A percentile compares a stretch with the other conserved stretches of the same genome.
Evolutionary conservation across 2,329 filamentous ascomycete genomes (phyloP).

Genomic region (Bipolaris victoriae): DNA sequence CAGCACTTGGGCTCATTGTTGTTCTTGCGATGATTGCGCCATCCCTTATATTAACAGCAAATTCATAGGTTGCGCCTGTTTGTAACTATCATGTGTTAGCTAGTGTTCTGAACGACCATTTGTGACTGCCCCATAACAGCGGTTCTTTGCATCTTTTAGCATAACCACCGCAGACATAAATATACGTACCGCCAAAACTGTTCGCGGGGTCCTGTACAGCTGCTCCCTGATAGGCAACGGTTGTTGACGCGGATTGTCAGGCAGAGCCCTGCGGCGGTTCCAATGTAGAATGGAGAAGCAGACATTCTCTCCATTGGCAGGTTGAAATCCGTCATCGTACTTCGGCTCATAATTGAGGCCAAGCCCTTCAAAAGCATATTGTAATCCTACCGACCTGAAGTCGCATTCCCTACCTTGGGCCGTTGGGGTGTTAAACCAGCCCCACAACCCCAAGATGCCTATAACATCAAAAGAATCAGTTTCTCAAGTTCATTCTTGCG

Average conservation of each 20-base stretch:
- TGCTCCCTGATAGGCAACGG: too few species aligned
- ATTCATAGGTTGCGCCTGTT: slow-evolving; percentile 24
- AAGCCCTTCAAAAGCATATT: slow-evolving; percentile 11
- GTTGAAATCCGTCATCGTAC: slow-evolving; percentile 5
- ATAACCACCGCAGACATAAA: background rate
- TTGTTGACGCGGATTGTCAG: too few species aligned
- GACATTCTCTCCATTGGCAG: slow-evolving; percentile 13
- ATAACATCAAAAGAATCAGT: background rate
- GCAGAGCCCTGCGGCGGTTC: background rate
- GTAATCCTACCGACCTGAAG: slow-evolving; percentile 9
- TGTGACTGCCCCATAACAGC: background rate
- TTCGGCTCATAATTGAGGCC: slow-evolving; percentile 14
- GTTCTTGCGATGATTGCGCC: slow-evolving; percentile 21
- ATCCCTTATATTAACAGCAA: slow-evolving; percentile 20
- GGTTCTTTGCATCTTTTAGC: background rate
- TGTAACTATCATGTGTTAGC: slow-evolving; percentile 10
- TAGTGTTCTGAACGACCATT: background rate
- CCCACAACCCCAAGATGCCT: slow-evolving; percentile 21
- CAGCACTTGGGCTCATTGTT: slow-evolving; percentile 15
- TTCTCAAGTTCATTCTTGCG: background rate
- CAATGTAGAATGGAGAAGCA: slow-evolving; percentile 18
- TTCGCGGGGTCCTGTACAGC: too few species aligned
- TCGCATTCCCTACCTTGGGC: slow-evolving; percentile 12
- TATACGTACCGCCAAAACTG: slow-evolving; percentile 2
- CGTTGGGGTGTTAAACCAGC: slow-evolving; percentile 14